phyloP scores from a whole-genome alignment of 495 filamentous ascomycete genomes.

The Daldinia childiae region DNA sequence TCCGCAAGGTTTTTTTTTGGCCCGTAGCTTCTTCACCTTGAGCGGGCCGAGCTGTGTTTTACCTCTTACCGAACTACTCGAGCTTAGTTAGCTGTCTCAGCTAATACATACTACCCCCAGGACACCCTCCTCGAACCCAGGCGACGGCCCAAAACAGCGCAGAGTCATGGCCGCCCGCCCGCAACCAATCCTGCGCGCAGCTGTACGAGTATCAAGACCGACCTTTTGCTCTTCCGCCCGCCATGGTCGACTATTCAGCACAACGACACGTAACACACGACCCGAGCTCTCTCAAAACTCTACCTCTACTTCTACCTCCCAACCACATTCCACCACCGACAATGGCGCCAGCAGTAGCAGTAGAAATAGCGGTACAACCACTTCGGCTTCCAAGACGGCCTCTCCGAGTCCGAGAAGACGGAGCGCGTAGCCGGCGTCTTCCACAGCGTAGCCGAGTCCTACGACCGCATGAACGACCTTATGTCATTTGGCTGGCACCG shows the following conservation, averaged over 20 bases:
- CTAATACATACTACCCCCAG: not conserved
- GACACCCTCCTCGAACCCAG: constrained; percentile 6
- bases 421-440: constrained; percentile 82
- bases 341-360: constrained; percentile 2
- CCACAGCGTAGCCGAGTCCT: constrained; percentile 89
- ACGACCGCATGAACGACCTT: constrained; percentile 98
- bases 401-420: constrained; percentile 81
- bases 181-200: constrained; percentile 30
- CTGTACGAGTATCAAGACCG: constrained; percentile 24
- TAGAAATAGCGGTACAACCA: constrained; percentile 73
- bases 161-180: constrained; percentile 42
- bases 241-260: constrained; percentile 23
- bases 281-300: constrained; percentile 21
- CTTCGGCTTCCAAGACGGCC: constrained; percentile 86
- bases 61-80: not conserved
- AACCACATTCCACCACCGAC: constrained; percentile 11
- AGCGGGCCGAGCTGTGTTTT: constrained; percentile 4
- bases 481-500: constrained; percentile 98
- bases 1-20: constrained; percentile 27
- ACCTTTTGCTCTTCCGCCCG: constrained; percentile 6
- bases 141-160: constrained; percentile 25
- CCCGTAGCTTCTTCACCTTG: constrained; percentile 13
- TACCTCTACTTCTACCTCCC: constrained; percentile 13
- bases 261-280: constrained; percentile 22
- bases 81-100: not conserved